Evolutionary conservation across 2,329 filamentous ascomycete species (phyloP), one percentile per base, ranked within the genome.

Genomic region (Cordyceps javanica): DNA sequence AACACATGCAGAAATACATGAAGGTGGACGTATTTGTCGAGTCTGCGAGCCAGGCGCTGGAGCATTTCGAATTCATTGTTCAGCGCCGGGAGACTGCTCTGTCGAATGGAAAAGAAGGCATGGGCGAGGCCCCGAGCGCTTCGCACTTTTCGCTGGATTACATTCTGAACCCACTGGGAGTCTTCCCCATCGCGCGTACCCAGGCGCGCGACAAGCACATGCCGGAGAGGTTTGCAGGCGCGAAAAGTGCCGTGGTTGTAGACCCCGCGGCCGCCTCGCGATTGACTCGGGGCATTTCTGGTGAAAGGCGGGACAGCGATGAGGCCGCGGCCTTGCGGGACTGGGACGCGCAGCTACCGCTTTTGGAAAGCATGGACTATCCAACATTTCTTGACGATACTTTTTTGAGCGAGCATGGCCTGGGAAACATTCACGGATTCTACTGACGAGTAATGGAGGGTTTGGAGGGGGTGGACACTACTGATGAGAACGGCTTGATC

Each of bases 321-420:
- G 38, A 32, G 23, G 6, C 56, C 11, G 48, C 28, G 26, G 2
- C 10, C 9, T 34, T 30, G 26, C 56, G 57, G 56, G 50, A 58
- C 39, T 58, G 56, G 57, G 44, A 46, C 9, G 38, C 52, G 36
- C 49, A 59, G 36, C 30, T 42, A 14, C 57, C 41, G 25, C 34
- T 53, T 38, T 10, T 59, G 44, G 57, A 59, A 19, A 56, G 25
- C 21, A 59, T 55, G 51, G 51, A 53, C 44, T 59, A 56, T 30
- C 51, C 57, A n/a, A 59, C 42, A 8, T 59, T 59, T 38, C 44
- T 59, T 13, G 44, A 59, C 16, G 45, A 57, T 44, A 28, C 25
- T 5, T 38, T 55, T 38, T 11, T 55, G 16, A 28, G 21, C 16
- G 44, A 30, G 9, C 8, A 19, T 5, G 9, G 14, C 5, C 14